A percentile compares a stretch with the other conserved stretches of the same genome.
Conservation (phyloP, 345 rosid species). For the Eucalyptus cloeziana region DNA sequence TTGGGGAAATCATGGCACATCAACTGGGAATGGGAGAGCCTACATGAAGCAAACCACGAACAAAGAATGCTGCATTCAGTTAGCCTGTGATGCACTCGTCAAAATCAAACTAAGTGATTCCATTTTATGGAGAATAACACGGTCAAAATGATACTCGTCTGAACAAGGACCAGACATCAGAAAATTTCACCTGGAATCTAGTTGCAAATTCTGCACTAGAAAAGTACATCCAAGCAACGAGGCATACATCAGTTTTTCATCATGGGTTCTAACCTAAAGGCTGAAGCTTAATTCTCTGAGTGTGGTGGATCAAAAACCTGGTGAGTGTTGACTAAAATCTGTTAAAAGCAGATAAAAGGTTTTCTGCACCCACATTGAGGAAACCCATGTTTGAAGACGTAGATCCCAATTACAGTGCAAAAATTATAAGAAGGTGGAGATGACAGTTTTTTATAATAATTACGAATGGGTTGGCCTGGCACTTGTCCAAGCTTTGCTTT, state of each 20-base stretch:
- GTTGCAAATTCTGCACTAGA: background rate
- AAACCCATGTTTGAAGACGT: background rate
- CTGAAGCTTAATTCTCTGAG: background rate
- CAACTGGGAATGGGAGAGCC: background rate
- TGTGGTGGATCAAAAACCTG: background rate
- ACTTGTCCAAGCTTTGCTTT: background rate
- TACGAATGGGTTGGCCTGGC: background rate
- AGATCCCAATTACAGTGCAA: background rate
- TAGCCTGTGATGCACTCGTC: background rate
- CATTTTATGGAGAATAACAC: background rate
- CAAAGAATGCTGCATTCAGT: no score
- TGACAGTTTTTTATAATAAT: background rate
- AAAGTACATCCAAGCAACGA: background rate
- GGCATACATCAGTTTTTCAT: background rate
- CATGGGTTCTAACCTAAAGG: background rate
- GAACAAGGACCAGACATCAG: background rate
- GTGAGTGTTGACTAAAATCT: background rate
- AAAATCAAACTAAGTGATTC: background rate
- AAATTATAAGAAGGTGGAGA: background rate
- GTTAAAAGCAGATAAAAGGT: background rate
- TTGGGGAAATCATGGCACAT: background rate
- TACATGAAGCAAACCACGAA: no score
- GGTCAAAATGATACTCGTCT: background rate
- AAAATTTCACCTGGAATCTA: background rate
- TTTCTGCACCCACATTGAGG: background rate